phyloP scores from a whole-genome alignment of 1,284 basidiomycete genomes.

The Bothia castanella region DNA sequence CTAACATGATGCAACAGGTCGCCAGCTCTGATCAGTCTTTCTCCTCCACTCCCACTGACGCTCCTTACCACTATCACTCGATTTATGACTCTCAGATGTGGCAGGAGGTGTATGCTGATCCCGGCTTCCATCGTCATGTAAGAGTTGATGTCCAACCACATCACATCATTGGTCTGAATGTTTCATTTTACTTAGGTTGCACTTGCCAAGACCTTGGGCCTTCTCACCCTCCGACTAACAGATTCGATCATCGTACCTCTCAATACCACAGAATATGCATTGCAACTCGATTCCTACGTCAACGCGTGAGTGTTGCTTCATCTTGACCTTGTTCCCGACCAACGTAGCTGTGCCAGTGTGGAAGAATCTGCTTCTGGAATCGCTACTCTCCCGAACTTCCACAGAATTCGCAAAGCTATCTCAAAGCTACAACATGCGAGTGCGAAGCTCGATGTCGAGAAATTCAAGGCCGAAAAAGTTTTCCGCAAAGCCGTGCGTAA shows the following conservation, averaged over 20 bases:
- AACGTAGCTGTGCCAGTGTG: constrained; percentile 39
- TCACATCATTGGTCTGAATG: background rate
- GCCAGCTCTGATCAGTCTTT: constrained; percentile 42
- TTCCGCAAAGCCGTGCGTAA: constrained; percentile 36
- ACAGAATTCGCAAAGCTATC: constrained; percentile 48
- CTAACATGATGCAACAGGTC: constrained; percentile 38
- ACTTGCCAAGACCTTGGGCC: constrained; percentile 59
- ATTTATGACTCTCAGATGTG: constrained; percentile 76
- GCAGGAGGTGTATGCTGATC: constrained; percentile 75
- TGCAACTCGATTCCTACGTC: constrained; percentile 60
- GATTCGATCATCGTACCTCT: constrained; percentile 63
- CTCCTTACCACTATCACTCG: constrained; percentile 80
- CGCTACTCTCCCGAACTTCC: constrained; percentile 42
- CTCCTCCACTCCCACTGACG: constrained; percentile 42
- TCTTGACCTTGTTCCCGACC: background rate
- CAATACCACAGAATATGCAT: constrained; percentile 74
- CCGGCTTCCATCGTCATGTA: constrained; percentile 71
- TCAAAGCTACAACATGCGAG: constrained; percentile 50
- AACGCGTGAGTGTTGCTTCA: constrained; percentile 40
- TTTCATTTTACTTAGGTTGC: constrained; percentile 43
- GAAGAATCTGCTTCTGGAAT: constrained; percentile 38
- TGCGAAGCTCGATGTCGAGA: constrained; percentile 50
- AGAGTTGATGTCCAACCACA: constrained; percentile 13
- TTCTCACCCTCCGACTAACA: constrained; percentile 58
- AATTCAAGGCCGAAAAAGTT: constrained; percentile 35